Evolutionary conservation across 2,329 filamentous ascomycete genomes (phyloP), one percentile per base, ranked within the genome.

Genomic region (Penicillium sp.): DNA sequence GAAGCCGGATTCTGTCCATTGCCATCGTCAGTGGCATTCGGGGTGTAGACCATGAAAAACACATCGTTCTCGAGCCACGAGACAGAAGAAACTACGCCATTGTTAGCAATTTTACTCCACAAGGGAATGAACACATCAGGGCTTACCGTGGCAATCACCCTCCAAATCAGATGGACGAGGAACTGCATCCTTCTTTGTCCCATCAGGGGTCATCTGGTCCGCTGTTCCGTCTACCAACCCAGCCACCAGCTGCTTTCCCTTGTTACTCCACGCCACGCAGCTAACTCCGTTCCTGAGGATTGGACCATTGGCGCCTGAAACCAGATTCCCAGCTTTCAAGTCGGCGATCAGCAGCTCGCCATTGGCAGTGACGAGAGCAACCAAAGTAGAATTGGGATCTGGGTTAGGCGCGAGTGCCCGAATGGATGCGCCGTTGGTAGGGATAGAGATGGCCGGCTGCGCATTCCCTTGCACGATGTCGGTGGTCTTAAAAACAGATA

Each of bases 231-330:
- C 85, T 6, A 81, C 86, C 64, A 94, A 79, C 15, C 95, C 94
- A 62, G 90, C 92, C 43, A 96, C 87, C 42, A 99, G 79, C 70
- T 97, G 93, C 72, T 96, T 99, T 45, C 94, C 94, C 70, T 88
- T 90, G 57, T 85, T 88, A 72, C 94, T 99, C 94, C 95, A 99
- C 53, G 89, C 88, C 6, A 90, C 83, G 67, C 89, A 94, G 69
- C 87, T 92, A 26, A 96, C 92, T 46, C 89, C 87, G 26, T 83
- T 79, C 67, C 87, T 90, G 60, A 96, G 78, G 1, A 87, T 77
- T 66, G 78, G 82, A 31, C 89, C 90, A 60, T 85, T 85, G 20
- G 80, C 66, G 1, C 84, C 83, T 31, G 78, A 76, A 8, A 82
- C 70, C 43, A 91, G 80, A 40, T 77, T 80, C 47, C 82, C 81